Evolutionary conservation across 768 basidiomycete genomes (phyloP), one percentile per base, ranked within the genome.

Genomic region (Agaricus subrufescens): DNA sequence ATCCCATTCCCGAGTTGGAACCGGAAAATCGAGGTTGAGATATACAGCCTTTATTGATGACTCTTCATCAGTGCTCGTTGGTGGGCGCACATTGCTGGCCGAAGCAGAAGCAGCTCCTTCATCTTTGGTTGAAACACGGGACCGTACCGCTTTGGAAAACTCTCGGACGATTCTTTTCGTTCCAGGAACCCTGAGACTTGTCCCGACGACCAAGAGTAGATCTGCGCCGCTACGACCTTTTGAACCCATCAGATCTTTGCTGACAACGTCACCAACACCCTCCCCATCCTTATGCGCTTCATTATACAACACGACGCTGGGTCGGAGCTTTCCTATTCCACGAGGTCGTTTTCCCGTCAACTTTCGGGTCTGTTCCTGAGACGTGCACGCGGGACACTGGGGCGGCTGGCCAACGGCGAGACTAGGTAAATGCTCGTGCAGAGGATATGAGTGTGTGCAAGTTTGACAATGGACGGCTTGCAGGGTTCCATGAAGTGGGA

Each of bases 141-240:
- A 76, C 44, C 77, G 80, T 25, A 91, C 83, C 19, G 88, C 86
- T 69, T 89, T 91, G 26, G 87, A 81, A 69, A 89, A 91, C 69
- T 95, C 92, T 56, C 90, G 82, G 25, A 95, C 91, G 72, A 96
- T 91, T 61, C 89, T 78, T 70, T 94, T 95, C 46, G 94, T 94
- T 19, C 94, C 94, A 8, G 91, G 93, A 14, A 97, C 89, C 60
- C 86, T 80, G 57, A 97, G 71, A 68, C 89, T 93, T 54, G 94
- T 96, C 44, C 94, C 94, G 15, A 91, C 94, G 12, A 97, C 94
- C 51, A 97, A 71, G 38, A 97, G 72, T 45, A 94, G 68, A 71
- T 97, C 94, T 7, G 92, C 90, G 3, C 87, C 83, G 46, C 80
- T 81, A 58, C 84, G 75, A 2, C 85, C 84, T 62, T 84, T 87